phyloP scores from a whole-genome alignment of 2,329 filamentous ascomycete species.

The Zopfia rhizophila region DNA sequence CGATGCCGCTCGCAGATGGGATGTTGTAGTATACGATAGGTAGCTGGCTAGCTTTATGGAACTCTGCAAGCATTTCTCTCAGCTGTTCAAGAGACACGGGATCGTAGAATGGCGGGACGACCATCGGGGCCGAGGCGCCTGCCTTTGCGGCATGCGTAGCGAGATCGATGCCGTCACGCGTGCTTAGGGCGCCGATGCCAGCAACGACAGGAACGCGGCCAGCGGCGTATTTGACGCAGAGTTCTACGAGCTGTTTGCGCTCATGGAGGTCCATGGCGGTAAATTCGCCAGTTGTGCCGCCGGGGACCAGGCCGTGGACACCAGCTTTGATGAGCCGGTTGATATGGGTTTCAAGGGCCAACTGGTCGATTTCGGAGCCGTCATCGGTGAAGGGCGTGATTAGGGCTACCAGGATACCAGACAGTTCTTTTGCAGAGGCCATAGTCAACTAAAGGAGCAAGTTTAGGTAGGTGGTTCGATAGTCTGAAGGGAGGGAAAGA shows the following conservation, averaged over 20 bases:
- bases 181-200: constrained; percentile 58
- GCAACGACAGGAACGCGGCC: constrained; percentile 57
- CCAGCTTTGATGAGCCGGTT: constrained; percentile 58
- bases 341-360: constrained; percentile 56
- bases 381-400: constrained; percentile 61
- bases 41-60: constrained; percentile 53
- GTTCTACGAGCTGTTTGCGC: constrained; percentile 58
- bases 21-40: constrained; percentile 65
- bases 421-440: constrained; percentile 28
- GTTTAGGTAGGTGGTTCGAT: too few species aligned
- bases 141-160: constrained; percentile 52
- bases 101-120: constrained; percentile 63
- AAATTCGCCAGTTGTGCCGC: constrained; percentile 64
- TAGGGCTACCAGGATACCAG: constrained; percentile 61
- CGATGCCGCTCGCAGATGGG: constrained; percentile 58
- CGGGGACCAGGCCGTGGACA: constrained; percentile 62
- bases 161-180: constrained; percentile 54
- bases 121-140: constrained; percentile 59
- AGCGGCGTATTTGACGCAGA: constrained; percentile 49
- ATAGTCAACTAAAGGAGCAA: too few species aligned
- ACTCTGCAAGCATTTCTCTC: constrained; percentile 53
- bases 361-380: constrained; percentile 53
- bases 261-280: constrained; percentile 57
- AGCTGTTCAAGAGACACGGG: constrained; percentile 55
- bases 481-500: too few species aligned